phyloP scores from a whole-genome alignment of 208 protist species.

The Leishmania major region DNA sequence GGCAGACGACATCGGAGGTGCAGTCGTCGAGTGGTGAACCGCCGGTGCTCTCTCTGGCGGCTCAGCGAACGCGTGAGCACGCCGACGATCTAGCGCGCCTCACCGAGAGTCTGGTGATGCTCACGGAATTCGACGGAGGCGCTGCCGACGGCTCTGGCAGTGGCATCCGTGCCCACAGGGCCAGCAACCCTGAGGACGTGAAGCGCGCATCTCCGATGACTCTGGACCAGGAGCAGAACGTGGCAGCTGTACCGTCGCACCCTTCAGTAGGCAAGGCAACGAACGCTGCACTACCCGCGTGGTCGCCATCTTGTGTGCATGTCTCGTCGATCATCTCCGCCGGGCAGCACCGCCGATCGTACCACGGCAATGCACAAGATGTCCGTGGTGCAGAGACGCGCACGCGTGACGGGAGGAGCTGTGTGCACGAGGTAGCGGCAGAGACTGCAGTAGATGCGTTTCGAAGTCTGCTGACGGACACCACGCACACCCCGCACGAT shows the following conservation, averaged over 20 bases:
- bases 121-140: not conserved
- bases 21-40: not conserved
- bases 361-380: not conserved
- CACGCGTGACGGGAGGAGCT: not conserved
- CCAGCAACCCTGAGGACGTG: not conserved
- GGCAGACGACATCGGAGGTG: not conserved
- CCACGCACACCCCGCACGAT: slow-evolving; percentile 38
- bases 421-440: not conserved
- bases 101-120: slow-evolving; percentile 5
- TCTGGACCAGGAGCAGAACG: not conserved
- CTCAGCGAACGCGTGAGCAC: slow-evolving; percentile 15
- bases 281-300: not conserved
- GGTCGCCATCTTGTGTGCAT: not conserved
- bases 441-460: not conserved
- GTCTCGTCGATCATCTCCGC: slow-evolving; percentile 2
- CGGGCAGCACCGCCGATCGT: not conserved
- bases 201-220: not conserved
- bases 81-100: slow-evolving; percentile 16
- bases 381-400: not conserved
- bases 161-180: not conserved
- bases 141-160: not conserved
- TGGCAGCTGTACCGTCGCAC: not conserved
- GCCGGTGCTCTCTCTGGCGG: slow-evolving; percentile 6
- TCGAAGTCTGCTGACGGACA: slow-evolving; percentile 29
- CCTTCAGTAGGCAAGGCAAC: not conserved